A percentile compares a stretch with the other conserved stretches of the same genome.
Conservation (phyloP, 805 yeast genomes). For the Torulaspora delbrueckii region DNA sequence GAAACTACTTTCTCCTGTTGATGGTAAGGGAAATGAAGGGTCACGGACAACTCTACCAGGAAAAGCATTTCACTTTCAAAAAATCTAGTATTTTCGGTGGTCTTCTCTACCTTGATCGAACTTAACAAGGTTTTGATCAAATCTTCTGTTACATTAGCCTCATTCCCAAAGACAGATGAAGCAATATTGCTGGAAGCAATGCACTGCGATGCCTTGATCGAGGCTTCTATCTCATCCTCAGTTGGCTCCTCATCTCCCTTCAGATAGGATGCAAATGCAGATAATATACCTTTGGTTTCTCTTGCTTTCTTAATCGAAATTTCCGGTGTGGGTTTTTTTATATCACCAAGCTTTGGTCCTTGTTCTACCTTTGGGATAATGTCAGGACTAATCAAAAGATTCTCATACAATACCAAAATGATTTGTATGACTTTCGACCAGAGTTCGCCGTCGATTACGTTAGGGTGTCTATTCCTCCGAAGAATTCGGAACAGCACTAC, state of each 20-base stretch:
- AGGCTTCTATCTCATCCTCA: slow-evolving; percentile 84
- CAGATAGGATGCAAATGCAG: slow-evolving; percentile 86
- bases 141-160: slow-evolving; percentile 29
- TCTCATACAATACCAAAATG: slow-evolving; percentile 61
- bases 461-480: slow-evolving; percentile 49
- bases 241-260: slow-evolving; percentile 96
- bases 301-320: slow-evolving; percentile 58
- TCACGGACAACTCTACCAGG: slow-evolving; percentile 40
- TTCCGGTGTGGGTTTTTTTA: slow-evolving; percentile 63
- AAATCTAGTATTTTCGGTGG: slow-evolving; percentile 34
- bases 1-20: slow-evolving; percentile 33
- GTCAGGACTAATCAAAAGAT: slow-evolving; percentile 64
- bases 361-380: slow-evolving; percentile 61
- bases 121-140: slow-evolving; percentile 36
- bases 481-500: slow-evolving; percentile 79
- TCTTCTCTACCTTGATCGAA: slow-evolving; percentile 35
- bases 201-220: slow-evolving; percentile 79
- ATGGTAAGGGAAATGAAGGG: slow-evolving; percentile 28
- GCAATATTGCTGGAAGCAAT: slow-evolving; percentile 62
- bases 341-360: slow-evolving; percentile 45
- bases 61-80: slow-evolving; percentile 48
- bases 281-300: slow-evolving; percentile 73
- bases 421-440: slow-evolving; percentile 63
- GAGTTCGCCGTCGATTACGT: slow-evolving; percentile 36
- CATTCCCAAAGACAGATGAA: slow-evolving; percentile 49